Evolutionary conservation across 768 basidiomycete genomes (phyloP).

Genomic region (Dictyophora rubrovolvata): DNA sequence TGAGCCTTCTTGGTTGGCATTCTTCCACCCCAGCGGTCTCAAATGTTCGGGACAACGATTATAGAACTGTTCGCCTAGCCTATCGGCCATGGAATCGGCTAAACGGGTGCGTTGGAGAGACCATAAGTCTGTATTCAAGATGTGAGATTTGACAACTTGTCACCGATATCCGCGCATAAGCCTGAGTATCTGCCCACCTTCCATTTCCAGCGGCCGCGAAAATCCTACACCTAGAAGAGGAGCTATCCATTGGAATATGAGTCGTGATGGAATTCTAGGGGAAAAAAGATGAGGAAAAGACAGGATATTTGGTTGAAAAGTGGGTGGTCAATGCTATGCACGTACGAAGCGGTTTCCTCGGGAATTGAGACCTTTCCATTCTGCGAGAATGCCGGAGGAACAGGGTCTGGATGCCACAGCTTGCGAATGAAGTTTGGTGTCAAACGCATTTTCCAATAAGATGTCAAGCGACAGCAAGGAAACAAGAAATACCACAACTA

Average conservation of each 20-base stretch:
- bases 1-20: neutral
- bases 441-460: neutral
- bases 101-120: slow-evolving; percentile 30
- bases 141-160: neutral
- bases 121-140: slow-evolving; percentile 39
- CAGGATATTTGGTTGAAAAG: neutral
- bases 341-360: slow-evolving; percentile 25
- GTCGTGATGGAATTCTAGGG: slow-evolving; percentile 32
- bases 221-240: slow-evolving; percentile 49
- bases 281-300: slow-evolving; percentile 17
- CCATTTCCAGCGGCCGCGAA: slow-evolving; percentile 44
- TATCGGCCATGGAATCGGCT: slow-evolving; percentile 30
- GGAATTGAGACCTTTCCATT: slow-evolving; percentile 32
- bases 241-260: slow-evolving; percentile 44
- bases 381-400: slow-evolving; percentile 38
- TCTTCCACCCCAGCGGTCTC: slow-evolving; percentile 23
- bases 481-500: too few species aligned
- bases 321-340: slow-evolving; percentile 1
- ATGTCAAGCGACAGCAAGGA: too few species aligned
- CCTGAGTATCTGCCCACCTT: slow-evolving; percentile 28
- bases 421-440: neutral
- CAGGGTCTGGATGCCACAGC: slow-evolving; percentile 23
- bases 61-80: slow-evolving; percentile 38
- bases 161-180: neutral
- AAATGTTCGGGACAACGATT: slow-evolving; percentile 39